Conservation (phyloP, 352 stramenopile species). For the Globisporangium paddicum region DNA sequence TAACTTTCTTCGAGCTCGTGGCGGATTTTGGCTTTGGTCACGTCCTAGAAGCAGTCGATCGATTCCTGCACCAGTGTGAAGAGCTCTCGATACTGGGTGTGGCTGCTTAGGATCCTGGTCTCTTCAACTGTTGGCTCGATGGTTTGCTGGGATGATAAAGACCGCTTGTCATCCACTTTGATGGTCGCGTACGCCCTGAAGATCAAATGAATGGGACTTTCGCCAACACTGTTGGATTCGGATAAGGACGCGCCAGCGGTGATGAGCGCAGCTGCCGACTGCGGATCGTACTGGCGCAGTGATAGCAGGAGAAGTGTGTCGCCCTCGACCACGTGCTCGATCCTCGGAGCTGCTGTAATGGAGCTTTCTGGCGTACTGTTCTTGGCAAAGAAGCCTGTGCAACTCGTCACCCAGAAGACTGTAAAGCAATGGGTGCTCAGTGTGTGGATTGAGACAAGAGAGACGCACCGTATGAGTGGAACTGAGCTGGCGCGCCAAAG, state of each 20-base stretch:
- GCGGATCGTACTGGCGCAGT: slow-evolving; percentile 35
- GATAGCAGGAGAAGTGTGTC: slow-evolving; percentile 54
- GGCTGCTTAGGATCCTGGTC: slow-evolving; percentile 7
- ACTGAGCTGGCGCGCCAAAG: slow-evolving; percentile 43
- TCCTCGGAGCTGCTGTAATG: slow-evolving; percentile 10
- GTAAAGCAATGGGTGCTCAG: not conserved
- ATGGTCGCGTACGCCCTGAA: slow-evolving; percentile 31
- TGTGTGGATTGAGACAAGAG: not conserved
- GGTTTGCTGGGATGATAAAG: not conserved
- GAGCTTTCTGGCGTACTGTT: not conserved
- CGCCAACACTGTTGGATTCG: slow-evolving; percentile 20
- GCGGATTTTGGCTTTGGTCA: slow-evolving; percentile 16
- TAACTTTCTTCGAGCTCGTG: slow-evolving; percentile 39
- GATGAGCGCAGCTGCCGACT: slow-evolving; percentile 29
- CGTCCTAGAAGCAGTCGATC: slow-evolving; percentile 26
- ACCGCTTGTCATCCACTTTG: slow-evolving; percentile 14
- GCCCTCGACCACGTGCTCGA: slow-evolving; percentile 34
- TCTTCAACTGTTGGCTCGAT: not conserved
- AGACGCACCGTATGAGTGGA: slow-evolving; percentile 41
- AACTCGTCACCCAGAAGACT: not conserved
- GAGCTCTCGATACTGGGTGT: slow-evolving; percentile 24
- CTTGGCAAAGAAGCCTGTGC: slow-evolving; percentile 52
- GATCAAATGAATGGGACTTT: slow-evolving; percentile 29
- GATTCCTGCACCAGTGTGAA: slow-evolving; percentile 23
- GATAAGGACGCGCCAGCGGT: slow-evolving; percentile 24